Conservation (phyloP, 768 basidiomycete genomes). For the Suillus decipiens region DNA sequence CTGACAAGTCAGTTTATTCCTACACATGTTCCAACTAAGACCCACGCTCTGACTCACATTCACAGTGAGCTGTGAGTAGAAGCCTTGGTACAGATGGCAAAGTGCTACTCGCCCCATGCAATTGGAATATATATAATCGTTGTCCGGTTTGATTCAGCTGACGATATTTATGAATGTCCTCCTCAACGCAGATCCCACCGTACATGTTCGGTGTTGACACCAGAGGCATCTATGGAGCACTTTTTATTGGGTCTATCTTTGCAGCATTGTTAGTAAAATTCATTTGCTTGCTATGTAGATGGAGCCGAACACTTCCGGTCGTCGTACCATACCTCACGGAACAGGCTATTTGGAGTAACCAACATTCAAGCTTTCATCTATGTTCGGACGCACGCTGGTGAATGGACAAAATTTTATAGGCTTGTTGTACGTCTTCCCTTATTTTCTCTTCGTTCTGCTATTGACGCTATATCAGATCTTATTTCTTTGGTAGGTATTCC, state of each 20-base stretch:
- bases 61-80: neutral
- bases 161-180: neutral
- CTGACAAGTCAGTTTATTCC: too few relatives aligned
- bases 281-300: neutral
- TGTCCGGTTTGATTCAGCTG: neutral
- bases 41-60: neutral
- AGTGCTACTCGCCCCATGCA: neutral
- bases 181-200: neutral
- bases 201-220: accelerated
- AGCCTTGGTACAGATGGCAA: neutral
- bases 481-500: slow-evolving; percentile 12
- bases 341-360: slow-evolving; percentile 11
- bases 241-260: neutral
- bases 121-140: neutral
- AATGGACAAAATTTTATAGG: neutral
- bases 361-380: slow-evolving; percentile 9
- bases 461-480: slow-evolving; percentile 6
- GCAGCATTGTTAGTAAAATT: neutral
- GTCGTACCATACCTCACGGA: neutral
- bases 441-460: neutral
- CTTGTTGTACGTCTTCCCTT: neutral
- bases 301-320: neutral
- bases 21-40: neutral
- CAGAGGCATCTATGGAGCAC: neutral
- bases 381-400: slow-evolving; percentile 1